A percentile compares a stretch with the other conserved stretches of the same genome.
Conservation (phyloP, 106 monocot species). For the Apostasia ramifera region DNA sequence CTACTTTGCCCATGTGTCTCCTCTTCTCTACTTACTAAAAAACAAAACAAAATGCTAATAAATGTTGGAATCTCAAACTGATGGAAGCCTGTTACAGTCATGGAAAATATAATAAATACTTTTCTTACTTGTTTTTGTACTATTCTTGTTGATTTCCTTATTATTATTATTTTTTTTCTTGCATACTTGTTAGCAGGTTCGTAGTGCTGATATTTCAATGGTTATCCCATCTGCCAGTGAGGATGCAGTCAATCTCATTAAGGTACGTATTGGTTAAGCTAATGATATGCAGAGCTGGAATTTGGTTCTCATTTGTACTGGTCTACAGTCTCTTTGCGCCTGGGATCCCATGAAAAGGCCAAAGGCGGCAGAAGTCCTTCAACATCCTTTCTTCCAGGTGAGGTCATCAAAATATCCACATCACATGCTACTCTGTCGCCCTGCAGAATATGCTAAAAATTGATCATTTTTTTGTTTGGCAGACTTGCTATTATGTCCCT, state of each 20-base stretch:
- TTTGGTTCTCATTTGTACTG: neutral
- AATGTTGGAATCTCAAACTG: too few species aligned
- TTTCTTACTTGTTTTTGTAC: too few species aligned
- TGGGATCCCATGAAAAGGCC: constrained; percentile 51
- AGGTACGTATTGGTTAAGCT: constrained; percentile 13
- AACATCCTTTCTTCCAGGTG: constrained; percentile 42
- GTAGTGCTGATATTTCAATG: constrained; percentile 12
- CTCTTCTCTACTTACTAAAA: too few species aligned
- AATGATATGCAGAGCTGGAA: neutral
- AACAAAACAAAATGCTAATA: too few species aligned
- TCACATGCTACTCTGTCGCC: neutral
- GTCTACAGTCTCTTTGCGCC: constrained; percentile 37
- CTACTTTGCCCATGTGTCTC: too few species aligned
- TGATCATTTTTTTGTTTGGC: neutral
- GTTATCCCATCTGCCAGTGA: constrained; percentile 46
- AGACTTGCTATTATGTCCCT: constrained; percentile 41
- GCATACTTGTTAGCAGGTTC: constrained; percentile 12
- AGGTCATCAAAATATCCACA: neutral
- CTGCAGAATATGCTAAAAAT: neutral
- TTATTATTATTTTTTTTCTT: neutral
- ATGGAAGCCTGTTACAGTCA: too few species aligned
- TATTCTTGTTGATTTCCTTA: neutral
- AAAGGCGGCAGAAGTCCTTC: constrained; percentile 34
- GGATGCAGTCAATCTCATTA: constrained; percentile 43
- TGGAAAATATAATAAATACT: too few species aligned